Evolutionary conservation across 129 eudicot species (phyloP), one percentile per base, ranked within the genome.

Genomic region (carrot (Daucus carota)): DNA sequence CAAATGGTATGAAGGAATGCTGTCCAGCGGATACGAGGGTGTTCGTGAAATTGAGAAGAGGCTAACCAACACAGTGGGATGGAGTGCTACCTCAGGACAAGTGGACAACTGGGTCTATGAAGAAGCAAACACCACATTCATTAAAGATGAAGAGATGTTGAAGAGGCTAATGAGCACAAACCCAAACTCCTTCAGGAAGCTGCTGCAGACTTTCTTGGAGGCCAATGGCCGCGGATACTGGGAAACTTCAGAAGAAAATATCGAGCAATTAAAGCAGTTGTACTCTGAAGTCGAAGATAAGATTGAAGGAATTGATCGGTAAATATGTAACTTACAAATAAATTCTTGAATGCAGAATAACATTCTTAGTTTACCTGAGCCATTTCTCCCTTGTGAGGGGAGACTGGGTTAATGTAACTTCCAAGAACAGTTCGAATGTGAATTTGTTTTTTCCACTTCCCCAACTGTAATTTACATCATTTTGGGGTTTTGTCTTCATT

Each of bases 61-160:
- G 24, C 87, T 95, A 14, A 91, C 99, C 0, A 95, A 92, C 84
- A 95, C 99, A 0, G 99, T 95, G 14, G 99, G 99, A 17, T 95
- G 99, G 99, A 95, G 99, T 82, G 99, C 99, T 8, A 95, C 98
- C 32, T 91, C 98, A 26, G 98, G 98, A 33, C 97, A 94, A 54
- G 98, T 94, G 17, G 98, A 91, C 82, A 89, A 94, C 73, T 94
- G 98, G 98, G 98, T 94, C 90, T 43, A 91, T 41, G 97, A 91
- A 82, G 98, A 94, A 85, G 98, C 98, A 12, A 94, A 94, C 81
- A 84, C 98, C 0, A 91, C 98, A 0, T 95, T 91, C 82, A 95
- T 95, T n/a, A 73, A 95, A 80, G 99, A 92, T 36, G 92, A 91
- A 79, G 92, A 92, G 76, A 92, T 92, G 99, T 77, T 95, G 84